Conservation (phyloP, 2,329 filamentous ascomycete genomes). For the Colletotrichum godetiae region DNA sequence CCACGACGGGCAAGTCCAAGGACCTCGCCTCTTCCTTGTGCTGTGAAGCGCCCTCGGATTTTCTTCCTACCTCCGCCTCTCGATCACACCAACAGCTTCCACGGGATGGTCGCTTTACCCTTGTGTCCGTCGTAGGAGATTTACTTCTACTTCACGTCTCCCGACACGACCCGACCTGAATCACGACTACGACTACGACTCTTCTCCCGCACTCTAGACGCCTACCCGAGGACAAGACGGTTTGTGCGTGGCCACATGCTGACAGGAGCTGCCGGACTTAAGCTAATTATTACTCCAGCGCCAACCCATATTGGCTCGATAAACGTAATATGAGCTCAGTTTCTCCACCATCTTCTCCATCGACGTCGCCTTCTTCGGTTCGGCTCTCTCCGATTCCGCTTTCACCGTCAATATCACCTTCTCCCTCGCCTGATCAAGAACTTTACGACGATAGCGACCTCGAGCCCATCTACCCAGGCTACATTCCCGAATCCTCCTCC, state of each 20-base stretch:
- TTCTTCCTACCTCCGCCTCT: neutral
- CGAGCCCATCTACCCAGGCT: neutral
- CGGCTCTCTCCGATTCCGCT: neutral
- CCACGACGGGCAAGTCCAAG: neutral
- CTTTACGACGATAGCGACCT: neutral
- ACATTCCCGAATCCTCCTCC: slow-evolving; percentile 5
- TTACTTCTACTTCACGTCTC: slow-evolving; percentile 17
- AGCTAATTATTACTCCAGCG: slow-evolving; percentile 15
- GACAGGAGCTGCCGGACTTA: neutral
- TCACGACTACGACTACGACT: neutral
- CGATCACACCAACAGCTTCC: neutral
- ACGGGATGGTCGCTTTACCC: slow-evolving; percentile 26
- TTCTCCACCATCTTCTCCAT: slow-evolving; percentile 19
- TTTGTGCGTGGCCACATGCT: slow-evolving; percentile 20
- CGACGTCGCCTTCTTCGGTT: neutral
- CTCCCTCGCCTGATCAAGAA: neutral
- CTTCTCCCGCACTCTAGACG: slow-evolving; percentile 1
- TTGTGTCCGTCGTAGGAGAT: slow-evolving; percentile 25
- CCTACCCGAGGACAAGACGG: slow-evolving; percentile 2
- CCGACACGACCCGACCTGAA: neutral
- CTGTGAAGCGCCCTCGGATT: neutral
- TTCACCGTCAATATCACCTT: neutral
- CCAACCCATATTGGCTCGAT: slow-evolving; percentile 24
- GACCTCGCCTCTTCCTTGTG: neutral
- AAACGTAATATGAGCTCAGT: slow-evolving; percentile 28